Percentiles rank a stretch among this genome's conserved stretches.
phyloP scores from a whole-genome alignment of 495 filamentous ascomycete genomes.

The Xylaria grammica region DNA sequence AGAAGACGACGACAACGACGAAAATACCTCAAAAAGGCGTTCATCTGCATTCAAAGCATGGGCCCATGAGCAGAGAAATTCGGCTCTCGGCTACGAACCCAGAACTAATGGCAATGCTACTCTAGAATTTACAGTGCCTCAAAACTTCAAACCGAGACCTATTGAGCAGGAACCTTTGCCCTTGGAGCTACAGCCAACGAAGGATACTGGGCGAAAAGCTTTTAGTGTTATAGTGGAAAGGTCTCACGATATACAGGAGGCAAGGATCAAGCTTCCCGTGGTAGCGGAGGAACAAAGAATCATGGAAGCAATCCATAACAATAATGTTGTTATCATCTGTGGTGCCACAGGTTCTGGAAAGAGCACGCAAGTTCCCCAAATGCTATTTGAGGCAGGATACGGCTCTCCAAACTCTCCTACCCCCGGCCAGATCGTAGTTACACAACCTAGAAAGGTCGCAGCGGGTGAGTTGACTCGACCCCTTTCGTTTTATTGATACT shows the following conservation, averaged over 20 bases:
- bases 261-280: slow-evolving; percentile 81
- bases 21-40: slow-evolving; percentile 46
- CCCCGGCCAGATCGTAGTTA: slow-evolving; percentile 92
- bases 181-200: slow-evolving; percentile 69
- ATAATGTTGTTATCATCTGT: slow-evolving; percentile 87
- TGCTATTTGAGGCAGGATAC: slow-evolving; percentile 92
- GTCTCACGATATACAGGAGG: slow-evolving; percentile 72
- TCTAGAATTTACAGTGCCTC: slow-evolving; percentile 49
- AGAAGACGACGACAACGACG: slow-evolving; percentile 33
- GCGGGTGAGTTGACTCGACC: slow-evolving; percentile 11
- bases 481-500: background rate
- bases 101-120: slow-evolving; percentile 33
- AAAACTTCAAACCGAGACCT: slow-evolving; percentile 63
- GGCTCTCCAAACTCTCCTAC: slow-evolving; percentile 76
- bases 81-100: slow-evolving; percentile 61
- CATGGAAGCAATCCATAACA: slow-evolving; percentile 95
- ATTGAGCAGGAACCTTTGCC: slow-evolving; percentile 78
- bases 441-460: slow-evolving; percentile 84
- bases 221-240: slow-evolving; percentile 77
- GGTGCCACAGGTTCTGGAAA: slow-evolving; percentile 97
- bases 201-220: slow-evolving; percentile 69
- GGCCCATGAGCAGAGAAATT: slow-evolving; percentile 85
- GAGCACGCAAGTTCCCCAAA: slow-evolving; percentile 96
- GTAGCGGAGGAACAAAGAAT: slow-evolving; percentile 96
- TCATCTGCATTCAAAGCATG: slow-evolving; percentile 89